A percentile compares a stretch with the other conserved stretches of the same genome.
Evolutionary conservation across 371 early-diverging fungal species (phyloP).

Genomic region (Chytridiales sp.): DNA sequence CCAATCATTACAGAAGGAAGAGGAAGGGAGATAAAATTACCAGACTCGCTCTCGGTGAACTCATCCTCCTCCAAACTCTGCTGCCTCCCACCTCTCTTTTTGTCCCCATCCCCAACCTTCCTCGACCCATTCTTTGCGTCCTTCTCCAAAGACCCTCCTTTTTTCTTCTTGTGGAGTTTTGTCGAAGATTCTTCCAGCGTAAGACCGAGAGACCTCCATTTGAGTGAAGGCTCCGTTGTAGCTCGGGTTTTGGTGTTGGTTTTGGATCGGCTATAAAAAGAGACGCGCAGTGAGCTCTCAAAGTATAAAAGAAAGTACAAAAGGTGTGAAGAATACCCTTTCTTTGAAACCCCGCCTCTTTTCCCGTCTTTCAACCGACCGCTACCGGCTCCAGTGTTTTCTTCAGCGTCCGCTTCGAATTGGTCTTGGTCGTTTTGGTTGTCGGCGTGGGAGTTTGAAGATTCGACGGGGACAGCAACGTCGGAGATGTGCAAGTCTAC

Average conservation of each 20-base stretch:
- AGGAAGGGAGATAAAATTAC: conserved; percentile 12
- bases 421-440: conserved; percentile 5
- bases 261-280: conserved; percentile 19
- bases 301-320: not conserved
- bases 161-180: conserved; percentile 16
- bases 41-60: conserved; percentile 42
- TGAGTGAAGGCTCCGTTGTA: conserved; percentile 47
- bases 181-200: conserved; percentile 22
- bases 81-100: conserved; percentile 10
- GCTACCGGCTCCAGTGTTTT: not conserved
- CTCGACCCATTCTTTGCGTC: conserved; percentile 9
- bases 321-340: conserved; percentile 9
- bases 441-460: not conserved
- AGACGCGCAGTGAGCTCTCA: too few relatives aligned
- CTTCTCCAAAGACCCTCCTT: conserved; percentile 1
- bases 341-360: conserved; percentile 14
- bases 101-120: not conserved
- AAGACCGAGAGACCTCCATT: conserved; percentile 46
- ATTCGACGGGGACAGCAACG: too few relatives aligned
- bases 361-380: conserved; percentile 21
- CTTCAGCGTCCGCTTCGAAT: not conserved
- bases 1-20: not conserved
- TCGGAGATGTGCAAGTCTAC: not conserved
- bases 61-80: conserved; percentile 40
- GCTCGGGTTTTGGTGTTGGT: conserved; percentile 24